A percentile compares a stretch with the other conserved stretches of the same genome.
phyloP scores from a whole-genome alignment of 2,329 filamentous ascomycete species.

The Mollisiaceae sp. region DNA sequence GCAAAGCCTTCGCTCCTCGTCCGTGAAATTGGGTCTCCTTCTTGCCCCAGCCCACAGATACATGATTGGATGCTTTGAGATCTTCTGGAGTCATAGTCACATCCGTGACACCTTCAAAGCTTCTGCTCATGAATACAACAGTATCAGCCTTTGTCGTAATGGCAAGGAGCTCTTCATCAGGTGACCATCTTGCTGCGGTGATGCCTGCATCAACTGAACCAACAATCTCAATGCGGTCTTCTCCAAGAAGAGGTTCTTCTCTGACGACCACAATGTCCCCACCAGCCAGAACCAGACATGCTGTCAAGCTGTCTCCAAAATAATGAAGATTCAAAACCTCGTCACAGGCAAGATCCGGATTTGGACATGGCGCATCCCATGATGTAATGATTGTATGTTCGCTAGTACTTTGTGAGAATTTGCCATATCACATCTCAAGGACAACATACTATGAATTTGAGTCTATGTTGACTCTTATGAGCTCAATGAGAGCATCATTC shows the following conservation, averaged over 20 bases:
- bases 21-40: slow-evolving; percentile 98
- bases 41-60: slow-evolving; percentile 98
- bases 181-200: slow-evolving; percentile 87
- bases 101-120: slow-evolving; percentile 84
- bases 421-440: slow-evolving; percentile 49
- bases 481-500: slow-evolving; percentile 72
- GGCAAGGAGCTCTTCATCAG: slow-evolving; percentile 88
- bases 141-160: slow-evolving; percentile 81
- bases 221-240: slow-evolving; percentile 90
- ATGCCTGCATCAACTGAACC: slow-evolving; percentile 94
- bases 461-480: slow-evolving; percentile 60
- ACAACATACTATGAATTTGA: slow-evolving; percentile 41
- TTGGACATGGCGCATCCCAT: slow-evolving; percentile 87
- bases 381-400: slow-evolving; percentile 64
- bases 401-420: slow-evolving; percentile 38
- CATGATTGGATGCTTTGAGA: slow-evolving; percentile 86
- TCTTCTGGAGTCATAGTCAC: slow-evolving; percentile 75
- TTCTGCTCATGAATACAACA: slow-evolving; percentile 88
- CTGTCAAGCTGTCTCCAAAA: slow-evolving; percentile 78
- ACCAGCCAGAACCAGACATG: slow-evolving; percentile 83
- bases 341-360: slow-evolving; percentile 77
- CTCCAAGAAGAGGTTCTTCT: slow-evolving; percentile 68
- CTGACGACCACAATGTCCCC: slow-evolving; percentile 89
- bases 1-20: slow-evolving; percentile 80
- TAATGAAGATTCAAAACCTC: slow-evolving; percentile 80